phyloP scores from a whole-genome alignment of 805 yeast species.

The Candida chauliodis region DNA sequence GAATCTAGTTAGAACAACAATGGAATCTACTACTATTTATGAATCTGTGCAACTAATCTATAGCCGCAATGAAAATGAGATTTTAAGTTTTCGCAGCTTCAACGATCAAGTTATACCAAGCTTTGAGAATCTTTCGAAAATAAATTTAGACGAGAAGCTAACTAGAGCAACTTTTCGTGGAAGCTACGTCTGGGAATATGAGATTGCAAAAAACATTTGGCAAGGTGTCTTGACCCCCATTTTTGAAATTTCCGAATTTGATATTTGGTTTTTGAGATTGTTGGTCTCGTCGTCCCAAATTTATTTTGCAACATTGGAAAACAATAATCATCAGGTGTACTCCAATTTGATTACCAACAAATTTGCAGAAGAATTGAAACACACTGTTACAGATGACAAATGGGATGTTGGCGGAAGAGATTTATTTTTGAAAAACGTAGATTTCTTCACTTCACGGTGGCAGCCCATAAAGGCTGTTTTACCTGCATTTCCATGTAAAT shows the following conservation, averaged over 20 bases:
- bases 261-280: constrained; percentile 30
- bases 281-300: constrained; percentile 20
- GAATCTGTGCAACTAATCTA: constrained; percentile 27
- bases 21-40: constrained; percentile 17
- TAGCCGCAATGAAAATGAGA: constrained; percentile 16
- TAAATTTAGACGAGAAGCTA: not conserved
- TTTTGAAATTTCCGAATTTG: constrained; percentile 22
- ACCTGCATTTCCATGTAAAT: constrained; percentile 65
- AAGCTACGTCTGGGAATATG: constrained; percentile 19
- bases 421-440: constrained; percentile 38
- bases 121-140: not conserved
- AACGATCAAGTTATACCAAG: not conserved
- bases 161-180: not conserved
- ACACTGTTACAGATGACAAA: constrained; percentile 43
- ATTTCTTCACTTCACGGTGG: constrained; percentile 48
- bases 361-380: constrained; percentile 47
- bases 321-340: not conserved
- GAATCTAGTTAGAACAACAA: constrained; percentile 1
- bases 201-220: constrained; percentile 13
- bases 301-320: constrained; percentile 11
- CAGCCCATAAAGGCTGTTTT: constrained; percentile 51
- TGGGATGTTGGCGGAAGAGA: constrained; percentile 48
- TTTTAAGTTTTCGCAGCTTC: constrained; percentile 14
- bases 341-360: constrained; percentile 28
- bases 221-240: constrained; percentile 28